These are phyloP conservation scores for Russula foetens DNA, from an alignment of 768 basidiomycete species.

Conservation along the genomic window DNA sequence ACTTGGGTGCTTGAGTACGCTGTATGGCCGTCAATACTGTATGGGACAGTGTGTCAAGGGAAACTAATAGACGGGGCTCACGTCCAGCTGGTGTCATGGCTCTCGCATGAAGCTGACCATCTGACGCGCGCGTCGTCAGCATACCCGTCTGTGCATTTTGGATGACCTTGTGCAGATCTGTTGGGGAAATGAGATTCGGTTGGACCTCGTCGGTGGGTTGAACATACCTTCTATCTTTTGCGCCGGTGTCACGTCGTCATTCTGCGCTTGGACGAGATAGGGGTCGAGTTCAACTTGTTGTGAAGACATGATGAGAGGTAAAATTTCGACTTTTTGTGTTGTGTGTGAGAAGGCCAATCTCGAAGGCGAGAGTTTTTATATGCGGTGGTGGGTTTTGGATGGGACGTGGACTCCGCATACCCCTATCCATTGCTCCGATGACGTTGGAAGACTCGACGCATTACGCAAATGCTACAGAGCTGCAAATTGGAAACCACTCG, in stretches of 20 bases:
- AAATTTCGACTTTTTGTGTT: too few species aligned
- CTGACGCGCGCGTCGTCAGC: slow-evolving; percentile 62
- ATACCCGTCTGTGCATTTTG: slow-evolving; percentile 60
- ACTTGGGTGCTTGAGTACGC: slow-evolving; percentile 40
- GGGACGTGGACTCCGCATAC: too few species aligned
- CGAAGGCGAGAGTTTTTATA: too few species aligned
- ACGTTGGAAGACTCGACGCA: background rate
- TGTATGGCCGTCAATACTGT: slow-evolving; percentile 21
- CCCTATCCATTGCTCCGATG: background rate
- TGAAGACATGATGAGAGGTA: slow-evolving; percentile 7
- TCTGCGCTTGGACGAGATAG: slow-evolving; percentile 59
- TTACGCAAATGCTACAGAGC: background rate
- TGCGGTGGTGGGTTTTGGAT: too few species aligned
- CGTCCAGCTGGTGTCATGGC: slow-evolving; percentile 72
- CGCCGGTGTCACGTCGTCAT: slow-evolving; percentile 44
- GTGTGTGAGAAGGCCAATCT: too few species aligned
- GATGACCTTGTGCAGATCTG: slow-evolving; percentile 59
- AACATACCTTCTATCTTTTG: slow-evolving; percentile 58
- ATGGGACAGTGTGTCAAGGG: too few species aligned
- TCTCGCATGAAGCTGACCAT: slow-evolving; percentile 68
- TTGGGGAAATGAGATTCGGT: background rate
- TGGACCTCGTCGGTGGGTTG: background rate
- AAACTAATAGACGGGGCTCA: slow-evolving; percentile 31
- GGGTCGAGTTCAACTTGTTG: slow-evolving; percentile 51
- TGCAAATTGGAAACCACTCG: too few species aligned